phyloP scores from a whole-genome alignment of 371 early-diverging fungal genomes.

The Mortierella sp. region DNA sequence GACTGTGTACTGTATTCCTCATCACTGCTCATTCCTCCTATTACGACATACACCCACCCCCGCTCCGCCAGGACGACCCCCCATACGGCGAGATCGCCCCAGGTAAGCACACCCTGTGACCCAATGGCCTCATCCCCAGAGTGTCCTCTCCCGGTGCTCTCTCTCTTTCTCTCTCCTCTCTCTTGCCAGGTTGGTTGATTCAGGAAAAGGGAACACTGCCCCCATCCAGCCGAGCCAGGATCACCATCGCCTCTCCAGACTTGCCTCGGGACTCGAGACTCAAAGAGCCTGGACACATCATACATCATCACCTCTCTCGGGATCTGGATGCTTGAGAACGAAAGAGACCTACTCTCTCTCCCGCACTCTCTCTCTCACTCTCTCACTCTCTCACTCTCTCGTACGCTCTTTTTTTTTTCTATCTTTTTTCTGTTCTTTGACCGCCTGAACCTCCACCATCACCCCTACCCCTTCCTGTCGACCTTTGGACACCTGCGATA shows the following conservation, averaged over 20 bases:
- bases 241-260: too few relatives aligned
- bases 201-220: too few relatives aligned
- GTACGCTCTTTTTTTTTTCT: slow-evolving; percentile 1
- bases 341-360: background rate
- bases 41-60: slow-evolving; percentile 1
- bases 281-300: background rate
- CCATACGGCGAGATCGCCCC: too few relatives aligned
- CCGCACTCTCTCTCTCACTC: background rate
- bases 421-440: background rate
- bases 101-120: too few relatives aligned
- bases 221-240: too few relatives aligned
- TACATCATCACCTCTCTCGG: background rate
- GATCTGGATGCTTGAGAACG: background rate
- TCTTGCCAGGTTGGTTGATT: too few relatives aligned
- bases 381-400: slow-evolving; percentile 3
- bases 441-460: background rate
- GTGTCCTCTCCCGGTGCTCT: too few relatives aligned
- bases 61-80: slow-evolving; percentile 2
- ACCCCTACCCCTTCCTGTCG: background rate
- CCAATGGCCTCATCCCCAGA: too few relatives aligned
- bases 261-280: too few relatives aligned
- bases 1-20: background rate
- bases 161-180: too few relatives aligned
- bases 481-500: background rate
- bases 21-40: background rate